phyloP scores from a whole-genome alignment of 2,329 filamentous ascomycete genomes.

The Pseudopyrenochaeta lycopersici region DNA sequence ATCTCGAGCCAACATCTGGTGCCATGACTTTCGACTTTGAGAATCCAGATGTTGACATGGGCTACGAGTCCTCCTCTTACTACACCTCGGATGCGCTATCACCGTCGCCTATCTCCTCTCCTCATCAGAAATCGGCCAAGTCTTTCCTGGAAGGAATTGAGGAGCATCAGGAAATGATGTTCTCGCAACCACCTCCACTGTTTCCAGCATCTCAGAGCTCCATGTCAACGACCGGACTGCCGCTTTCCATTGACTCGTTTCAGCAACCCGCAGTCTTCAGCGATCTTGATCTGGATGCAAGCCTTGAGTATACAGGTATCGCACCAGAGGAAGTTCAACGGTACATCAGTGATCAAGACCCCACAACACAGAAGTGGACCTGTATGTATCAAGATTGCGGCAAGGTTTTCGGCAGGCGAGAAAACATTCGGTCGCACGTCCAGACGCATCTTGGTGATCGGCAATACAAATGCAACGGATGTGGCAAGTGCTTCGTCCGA shows the following conservation, averaged over 20 bases:
- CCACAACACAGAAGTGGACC: constrained; percentile 58
- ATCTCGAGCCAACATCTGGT: constrained; percentile 52
- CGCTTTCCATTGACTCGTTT: constrained; percentile 25
- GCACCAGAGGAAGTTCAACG: constrained; percentile 75
- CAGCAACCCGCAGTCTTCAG: constrained; percentile 32
- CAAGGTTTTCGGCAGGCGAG: constrained; percentile 94
- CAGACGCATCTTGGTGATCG: constrained; percentile 97
- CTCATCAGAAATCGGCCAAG: constrained; percentile 44
- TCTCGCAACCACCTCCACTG: constrained; percentile 42
- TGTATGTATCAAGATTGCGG: constrained; percentile 73
- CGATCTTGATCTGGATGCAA: constrained; percentile 67
- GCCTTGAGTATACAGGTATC: constrained; percentile 80
- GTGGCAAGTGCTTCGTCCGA: constrained; percentile 94
- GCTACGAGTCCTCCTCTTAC: constrained; percentile 60
- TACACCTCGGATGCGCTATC: constrained; percentile 62
- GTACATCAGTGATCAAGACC: constrained; percentile 58
- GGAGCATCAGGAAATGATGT: constrained; percentile 43
- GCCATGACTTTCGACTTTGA: constrained; percentile 52
- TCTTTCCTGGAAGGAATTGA: constrained; percentile 46
- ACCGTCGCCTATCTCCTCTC: constrained; percentile 52
- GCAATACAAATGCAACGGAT: constrained; percentile 92
- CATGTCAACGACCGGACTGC: constrained; percentile 30
- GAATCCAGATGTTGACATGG: constrained; percentile 53
- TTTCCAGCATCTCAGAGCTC: constrained; percentile 33
- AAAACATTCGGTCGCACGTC: constrained; percentile 98